Evolutionary conservation across 2,329 filamentous ascomycete species (phyloP), one percentile per base, ranked within the genome.

Genomic region (Fonsecaea nubica): DNA sequence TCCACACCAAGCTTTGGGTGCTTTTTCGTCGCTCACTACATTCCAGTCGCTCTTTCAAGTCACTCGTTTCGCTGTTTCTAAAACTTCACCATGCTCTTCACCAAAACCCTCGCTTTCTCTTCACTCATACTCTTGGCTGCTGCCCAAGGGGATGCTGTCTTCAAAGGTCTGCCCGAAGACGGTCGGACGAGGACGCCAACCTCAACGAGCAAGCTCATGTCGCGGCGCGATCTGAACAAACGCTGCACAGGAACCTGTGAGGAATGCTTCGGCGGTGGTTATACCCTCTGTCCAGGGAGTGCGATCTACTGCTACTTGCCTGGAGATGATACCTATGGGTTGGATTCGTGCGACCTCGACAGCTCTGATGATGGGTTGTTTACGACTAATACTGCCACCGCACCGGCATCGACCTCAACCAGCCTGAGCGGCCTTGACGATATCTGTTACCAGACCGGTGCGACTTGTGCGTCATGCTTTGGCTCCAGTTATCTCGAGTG

Each of bases 211-310:
- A 62, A 58, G 42, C 64, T 67, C 33, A 65, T 71, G 57, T 58
- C 54, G 33, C 38, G 40, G n/a, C 52, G 66, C 32, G 56, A 58
- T 33, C 59, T 71, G 18, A 55, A 66, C 1, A 69, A 71, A 59
- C 66, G 69, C 15, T 71, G 69, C 55, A 58, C 64, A 30, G 69
- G 69, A 45, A 64, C 52, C 13, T 71, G 69, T 36, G 64, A 48
- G n/a, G 62, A 71, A 60, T 71, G 69, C 45, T 71, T 71, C 45
- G 69, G 69, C 6, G 15, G 32, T 8, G 69, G 69, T n/a, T 71
- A 69, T 45, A 71, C 62, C 4, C 64, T 67, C 21, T 71, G 69
- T 53, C 69, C 69, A 2, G 62, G 48, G 8, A 65, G 63, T 35
- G 61, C 18, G 5, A 64, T 64, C 35, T 67, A 55, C 60, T 71